A percentile compares a stretch with the other conserved stretches of the same genome.
Evolutionary conservation across 192 early-diverging fungal genomes (phyloP).

Genomic region (Helicostylum pulchrum): DNA sequence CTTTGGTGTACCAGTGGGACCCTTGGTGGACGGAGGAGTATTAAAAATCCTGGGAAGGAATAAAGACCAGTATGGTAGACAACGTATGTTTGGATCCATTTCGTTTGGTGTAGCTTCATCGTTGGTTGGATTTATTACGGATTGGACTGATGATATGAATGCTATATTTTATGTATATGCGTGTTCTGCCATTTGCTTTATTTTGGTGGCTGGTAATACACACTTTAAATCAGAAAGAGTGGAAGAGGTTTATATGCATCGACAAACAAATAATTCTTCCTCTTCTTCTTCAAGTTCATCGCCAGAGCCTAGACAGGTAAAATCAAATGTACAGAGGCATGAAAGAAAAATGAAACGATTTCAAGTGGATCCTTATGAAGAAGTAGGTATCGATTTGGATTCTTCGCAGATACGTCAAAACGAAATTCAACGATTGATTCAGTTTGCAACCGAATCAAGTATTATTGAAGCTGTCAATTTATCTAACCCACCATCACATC

Average conservation of each 20-base stretch:
- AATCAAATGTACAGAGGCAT: background rate
- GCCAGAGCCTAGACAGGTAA: background rate
- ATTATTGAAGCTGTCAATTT: slow-evolving; percentile 38
- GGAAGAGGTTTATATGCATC: background rate
- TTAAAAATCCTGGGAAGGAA: slow-evolving; percentile 42
- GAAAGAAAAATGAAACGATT: background rate
- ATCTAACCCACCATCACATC: slow-evolving; percentile 24
- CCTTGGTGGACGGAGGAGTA: slow-evolving; percentile 46
- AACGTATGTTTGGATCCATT: slow-evolving; percentile 46
- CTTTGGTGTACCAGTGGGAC: slow-evolving; percentile 44
- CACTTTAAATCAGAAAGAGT: slow-evolving; percentile 35
- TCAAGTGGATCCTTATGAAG: slow-evolving; percentile 14
- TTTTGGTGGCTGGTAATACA: slow-evolving; percentile 26
- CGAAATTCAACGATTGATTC: slow-evolving; percentile 35
- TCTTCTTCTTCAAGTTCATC: background rate
- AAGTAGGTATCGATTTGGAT: slow-evolving; percentile 23
- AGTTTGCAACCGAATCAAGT: slow-evolving; percentile 41
- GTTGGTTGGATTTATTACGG: slow-evolving; percentile 33
- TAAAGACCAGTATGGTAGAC: slow-evolving; percentile 45
- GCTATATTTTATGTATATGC: slow-evolving; percentile 43
- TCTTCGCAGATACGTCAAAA: slow-evolving; percentile 30
- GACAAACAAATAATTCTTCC: background rate
- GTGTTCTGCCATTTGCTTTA: slow-evolving; percentile 35
- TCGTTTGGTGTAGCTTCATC: slow-evolving; percentile 38
- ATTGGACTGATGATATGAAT: slow-evolving; percentile 40